These are phyloP conservation scores for Barbarea vulgaris DNA, from an alignment of 345 rosid species.

Conservation along the genomic window DNA sequence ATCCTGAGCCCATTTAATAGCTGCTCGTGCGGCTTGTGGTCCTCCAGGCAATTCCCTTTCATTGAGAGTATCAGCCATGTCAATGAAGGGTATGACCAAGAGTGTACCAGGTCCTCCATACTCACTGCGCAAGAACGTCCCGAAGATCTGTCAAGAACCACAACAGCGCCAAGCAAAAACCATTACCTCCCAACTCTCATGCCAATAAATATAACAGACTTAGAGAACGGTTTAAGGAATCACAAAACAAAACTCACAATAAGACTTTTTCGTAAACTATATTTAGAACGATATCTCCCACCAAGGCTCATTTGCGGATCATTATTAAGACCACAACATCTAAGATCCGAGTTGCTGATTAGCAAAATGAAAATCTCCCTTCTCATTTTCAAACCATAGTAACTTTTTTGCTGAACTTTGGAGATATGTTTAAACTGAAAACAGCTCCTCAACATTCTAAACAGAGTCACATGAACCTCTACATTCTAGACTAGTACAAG, in stretches of 20 bases:
- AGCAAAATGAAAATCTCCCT: background rate
- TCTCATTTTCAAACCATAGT: background rate
- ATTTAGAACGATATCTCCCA: constrained; percentile 6
- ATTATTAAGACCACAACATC: background rate
- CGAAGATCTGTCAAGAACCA: constrained; percentile 61
- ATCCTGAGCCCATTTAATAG: constrained; percentile 85
- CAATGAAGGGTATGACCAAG: constrained; percentile 82
- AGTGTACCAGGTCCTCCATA: constrained; percentile 97
- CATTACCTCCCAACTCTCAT: background rate
- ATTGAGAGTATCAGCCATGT: constrained; percentile 86
- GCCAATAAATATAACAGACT: background rate
- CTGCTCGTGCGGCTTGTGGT: constrained; percentile 88
- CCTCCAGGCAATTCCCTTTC: constrained; percentile 84
- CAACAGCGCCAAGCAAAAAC: background rate
- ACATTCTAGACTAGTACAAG: background rate
- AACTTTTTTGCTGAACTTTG: background rate
- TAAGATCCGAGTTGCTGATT: background rate
- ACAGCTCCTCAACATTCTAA: background rate
- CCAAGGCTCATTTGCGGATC: background rate
- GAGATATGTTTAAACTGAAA: background rate
- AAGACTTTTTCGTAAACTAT: background rate
- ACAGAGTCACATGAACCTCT: background rate
- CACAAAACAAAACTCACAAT: background rate
- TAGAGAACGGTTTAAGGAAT: background rate
- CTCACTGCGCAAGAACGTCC: constrained; percentile 71